Conservation (phyloP, 441 rosid species). For the Dalechampia spathulata region DNA sequence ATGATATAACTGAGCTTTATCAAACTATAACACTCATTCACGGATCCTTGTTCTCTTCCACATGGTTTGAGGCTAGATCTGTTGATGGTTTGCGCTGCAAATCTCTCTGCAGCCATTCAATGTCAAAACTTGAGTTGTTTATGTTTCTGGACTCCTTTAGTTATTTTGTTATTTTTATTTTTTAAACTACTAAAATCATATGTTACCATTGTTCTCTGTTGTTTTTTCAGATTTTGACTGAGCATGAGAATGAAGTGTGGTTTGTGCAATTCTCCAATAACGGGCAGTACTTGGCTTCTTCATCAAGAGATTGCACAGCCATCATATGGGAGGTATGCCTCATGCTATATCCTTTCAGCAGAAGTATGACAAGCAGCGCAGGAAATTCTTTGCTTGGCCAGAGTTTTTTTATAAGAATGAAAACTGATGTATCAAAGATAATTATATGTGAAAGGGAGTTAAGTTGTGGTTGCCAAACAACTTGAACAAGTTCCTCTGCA, state of each 20-base stretch:
- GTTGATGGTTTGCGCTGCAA: too few species aligned
- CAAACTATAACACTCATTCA: too few species aligned
- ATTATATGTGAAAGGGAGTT: too few species aligned
- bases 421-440: too few species aligned
- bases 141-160: neutral
- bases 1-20: too few species aligned
- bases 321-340: constrained; percentile 78
- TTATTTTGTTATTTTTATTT: neutral
- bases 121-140: neutral
- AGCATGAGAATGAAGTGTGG: constrained; percentile 86
- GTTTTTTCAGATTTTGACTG: constrained; percentile 60
- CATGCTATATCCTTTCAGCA: neutral
- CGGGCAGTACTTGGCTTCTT: constrained; percentile 79
- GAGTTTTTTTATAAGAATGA: too few species aligned
- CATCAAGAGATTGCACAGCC: constrained; percentile 86
- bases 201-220: neutral
- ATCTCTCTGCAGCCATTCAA: neutral
- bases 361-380: neutral
- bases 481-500: neutral
- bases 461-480: too few species aligned
- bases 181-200: neutral
- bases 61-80: too few species aligned
- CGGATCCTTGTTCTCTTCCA: too few species aligned
- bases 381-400: too few species aligned
- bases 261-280: constrained; percentile 77